These are phyloP conservation scores for Aureobasidium sp. DNA, from an alignment of 2,329 filamentous ascomycete genomes.

Conservation along the genomic window DNA sequence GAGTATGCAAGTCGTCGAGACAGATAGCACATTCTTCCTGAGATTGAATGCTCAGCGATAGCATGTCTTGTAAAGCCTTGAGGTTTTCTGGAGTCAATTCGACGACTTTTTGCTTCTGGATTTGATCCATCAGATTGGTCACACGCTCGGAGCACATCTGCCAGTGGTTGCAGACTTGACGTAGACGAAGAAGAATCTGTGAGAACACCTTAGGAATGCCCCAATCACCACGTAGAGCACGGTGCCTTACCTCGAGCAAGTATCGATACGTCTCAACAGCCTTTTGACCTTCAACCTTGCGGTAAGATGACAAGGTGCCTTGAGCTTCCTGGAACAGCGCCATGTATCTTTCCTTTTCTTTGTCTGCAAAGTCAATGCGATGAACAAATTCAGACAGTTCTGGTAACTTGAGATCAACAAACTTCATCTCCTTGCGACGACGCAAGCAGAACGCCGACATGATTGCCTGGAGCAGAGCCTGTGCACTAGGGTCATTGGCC, in stretches of 20 bases:
- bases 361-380: conserved; percentile 61
- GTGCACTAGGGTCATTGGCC: conserved; percentile 45
- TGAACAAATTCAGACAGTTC: conserved; percentile 72
- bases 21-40: conserved; percentile 82
- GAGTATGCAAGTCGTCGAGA: conserved; percentile 61
- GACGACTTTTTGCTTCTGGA: conserved; percentile 62
- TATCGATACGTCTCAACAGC: conserved; percentile 57
- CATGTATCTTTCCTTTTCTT: conserved; percentile 73
- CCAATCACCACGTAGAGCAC: not conserved
- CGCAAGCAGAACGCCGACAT: conserved; percentile 77
- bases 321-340: conserved; percentile 68
- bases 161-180: conserved; percentile 88
- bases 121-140: conserved; percentile 60
- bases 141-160: conserved; percentile 69
- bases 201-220: not conserved
- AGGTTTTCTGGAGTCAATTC: conserved; percentile 65
- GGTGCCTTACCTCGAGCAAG: conserved; percentile 53
- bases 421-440: conserved; percentile 80
- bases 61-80: conserved; percentile 63
- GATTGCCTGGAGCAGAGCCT: conserved; percentile 62
- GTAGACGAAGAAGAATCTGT: conserved; percentile 63
- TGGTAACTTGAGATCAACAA: conserved; percentile 74
- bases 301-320: conserved; percentile 58
- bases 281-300: conserved; percentile 29
- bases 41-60: conserved; percentile 69